These are phyloP conservation scores for Colletotrichum costaricense DNA, from an alignment of 2,329 filamentous ascomycete species.

Conservation along the genomic window DNA sequence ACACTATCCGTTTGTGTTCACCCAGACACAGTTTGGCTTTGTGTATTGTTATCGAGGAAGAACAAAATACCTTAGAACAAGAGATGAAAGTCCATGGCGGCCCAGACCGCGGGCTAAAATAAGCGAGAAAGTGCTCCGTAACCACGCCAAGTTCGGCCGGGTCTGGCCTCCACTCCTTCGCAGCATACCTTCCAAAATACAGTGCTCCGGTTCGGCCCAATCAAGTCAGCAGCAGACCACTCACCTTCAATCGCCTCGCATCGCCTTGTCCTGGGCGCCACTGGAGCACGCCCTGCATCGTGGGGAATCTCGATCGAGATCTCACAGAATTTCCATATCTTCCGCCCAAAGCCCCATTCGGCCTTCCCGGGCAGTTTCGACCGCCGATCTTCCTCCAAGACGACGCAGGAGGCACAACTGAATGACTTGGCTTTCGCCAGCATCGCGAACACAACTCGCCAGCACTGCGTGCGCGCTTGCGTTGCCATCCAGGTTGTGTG, in stretches of 20 bases:
- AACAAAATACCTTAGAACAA: background rate
- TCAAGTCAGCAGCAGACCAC: background rate
- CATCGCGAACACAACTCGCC: background rate
- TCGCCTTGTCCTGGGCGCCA: slow-evolving; percentile 18
- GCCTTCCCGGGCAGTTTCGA: background rate
- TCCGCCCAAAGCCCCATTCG: slow-evolving; percentile 1
- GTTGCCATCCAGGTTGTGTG: slow-evolving; percentile 14
- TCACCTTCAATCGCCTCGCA: slow-evolving; percentile 14
- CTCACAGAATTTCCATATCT: slow-evolving; percentile 16
- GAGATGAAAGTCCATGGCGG: slow-evolving; percentile 1
- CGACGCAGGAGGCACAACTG: background rate
- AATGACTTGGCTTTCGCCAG: background rate
- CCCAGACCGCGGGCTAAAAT: slow-evolving; percentile 11
- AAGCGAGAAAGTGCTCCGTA: background rate
- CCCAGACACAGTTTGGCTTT: background rate
- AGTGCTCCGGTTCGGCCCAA: background rate
- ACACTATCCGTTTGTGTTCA: background rate
- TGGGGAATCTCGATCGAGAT: slow-evolving; percentile 31
- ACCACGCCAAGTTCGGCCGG: background rate
- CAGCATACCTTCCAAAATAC: background rate
- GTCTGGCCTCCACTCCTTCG: slow-evolving; percentile 1
- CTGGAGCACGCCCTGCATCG: slow-evolving; percentile 23
- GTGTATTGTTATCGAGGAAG: too few species aligned
- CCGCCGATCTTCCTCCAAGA: background rate
- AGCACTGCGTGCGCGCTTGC: slow-evolving; percentile 25